These are phyloP conservation scores for Podaxis pistillaris DNA, from an alignment of 768 basidiomycete genomes.

Conservation along the genomic window DNA sequence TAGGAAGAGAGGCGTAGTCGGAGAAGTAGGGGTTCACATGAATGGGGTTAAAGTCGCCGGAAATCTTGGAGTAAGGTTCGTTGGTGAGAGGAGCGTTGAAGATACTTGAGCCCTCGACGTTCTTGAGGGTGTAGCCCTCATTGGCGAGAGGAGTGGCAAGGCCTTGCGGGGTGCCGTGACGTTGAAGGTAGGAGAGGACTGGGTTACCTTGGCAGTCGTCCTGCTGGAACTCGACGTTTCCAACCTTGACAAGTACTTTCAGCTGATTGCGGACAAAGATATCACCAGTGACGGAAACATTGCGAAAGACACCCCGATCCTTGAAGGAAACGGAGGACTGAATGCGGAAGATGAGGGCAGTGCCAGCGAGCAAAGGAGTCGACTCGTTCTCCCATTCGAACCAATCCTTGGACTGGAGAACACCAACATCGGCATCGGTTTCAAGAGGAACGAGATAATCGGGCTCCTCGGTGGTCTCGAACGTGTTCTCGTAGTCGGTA, in stretches of 20 bases:
- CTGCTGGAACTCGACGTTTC: conserved; percentile 80
- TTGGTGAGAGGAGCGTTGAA: conserved; percentile 90
- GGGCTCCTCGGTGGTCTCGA: conserved; percentile 87
- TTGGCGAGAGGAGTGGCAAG: conserved; percentile 74
- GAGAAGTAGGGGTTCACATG: conserved; percentile 99
- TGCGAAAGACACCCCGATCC: conserved; percentile 81
- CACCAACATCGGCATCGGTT: conserved; percentile 80
- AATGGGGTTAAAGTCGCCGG: conserved; percentile 98
- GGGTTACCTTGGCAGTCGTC: conserved; percentile 93
- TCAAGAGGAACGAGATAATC: conserved; percentile 80
- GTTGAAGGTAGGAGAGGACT: conserved; percentile 88
- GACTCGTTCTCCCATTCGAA: conserved; percentile 91
- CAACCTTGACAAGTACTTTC: conserved; percentile 87
- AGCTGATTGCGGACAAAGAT: conserved; percentile 87
- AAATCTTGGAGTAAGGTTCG: conserved; percentile 92
- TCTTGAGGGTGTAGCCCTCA: conserved; percentile 84
- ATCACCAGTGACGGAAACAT: conserved; percentile 79
- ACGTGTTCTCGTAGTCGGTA: conserved; percentile 92
- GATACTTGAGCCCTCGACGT: conserved; percentile 50
- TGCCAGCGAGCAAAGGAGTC: conserved; percentile 74
- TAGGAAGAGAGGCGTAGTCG: conserved; percentile 87
- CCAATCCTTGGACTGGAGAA: conserved; percentile 96
- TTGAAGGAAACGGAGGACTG: conserved; percentile 88
- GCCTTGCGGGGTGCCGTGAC: conserved; percentile 82
- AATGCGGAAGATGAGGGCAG: conserved; percentile 85